Base-by-base conservation (phyloP, 257 asterid species). In the Solanum pimpinellifolium region DNA sequence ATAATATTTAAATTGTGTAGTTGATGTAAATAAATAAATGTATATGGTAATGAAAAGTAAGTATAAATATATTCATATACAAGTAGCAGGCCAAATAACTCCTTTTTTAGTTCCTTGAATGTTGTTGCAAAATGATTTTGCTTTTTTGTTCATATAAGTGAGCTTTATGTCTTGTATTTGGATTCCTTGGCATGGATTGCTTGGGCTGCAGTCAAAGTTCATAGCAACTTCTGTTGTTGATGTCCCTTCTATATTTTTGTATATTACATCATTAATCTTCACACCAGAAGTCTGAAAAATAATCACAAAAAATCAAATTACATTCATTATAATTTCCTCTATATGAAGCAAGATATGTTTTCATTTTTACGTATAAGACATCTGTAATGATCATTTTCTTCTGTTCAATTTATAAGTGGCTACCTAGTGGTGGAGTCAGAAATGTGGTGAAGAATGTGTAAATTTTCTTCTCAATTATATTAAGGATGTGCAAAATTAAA, bases 201-300 rank as follows among this genome's bases (percentile, higher is more conserved):
- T 91, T 18, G 94, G 91, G 86, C 97, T 93, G 37, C 98, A 93
- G 72, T 93, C 92, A 65, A 94, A 94, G 1, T 87, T 86, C 91
- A 94, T 91, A 14, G 95, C 97, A 15, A 90, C 86, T 83, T 84
- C 87, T 25, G 97, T 91, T 20, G 96, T 90, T 41, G 97, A 93
- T 90, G 97, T 91, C 84, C 98, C 98, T 86, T 85, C 87, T 37
- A 94, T 93, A 77, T 93, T 93, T 86, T 92, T 81, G 88, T 93
- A 94, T 4, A 88, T 92, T 7, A 94, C 92, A 86, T 91, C 87
- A 41, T 89, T 90, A 27, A 94, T 92, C 90, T 93, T 91, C 18
- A 94, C 91, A 12, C 96, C 95, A 6, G 97, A 94, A 29, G 87
- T 87, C 97, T 94, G 92, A 1, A 6, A 81, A 82, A 59, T 52